These are phyloP conservation scores for Aciculosporium take DNA, from an alignment of 2,329 filamentous ascomycete species.

Conservation along the genomic window DNA sequence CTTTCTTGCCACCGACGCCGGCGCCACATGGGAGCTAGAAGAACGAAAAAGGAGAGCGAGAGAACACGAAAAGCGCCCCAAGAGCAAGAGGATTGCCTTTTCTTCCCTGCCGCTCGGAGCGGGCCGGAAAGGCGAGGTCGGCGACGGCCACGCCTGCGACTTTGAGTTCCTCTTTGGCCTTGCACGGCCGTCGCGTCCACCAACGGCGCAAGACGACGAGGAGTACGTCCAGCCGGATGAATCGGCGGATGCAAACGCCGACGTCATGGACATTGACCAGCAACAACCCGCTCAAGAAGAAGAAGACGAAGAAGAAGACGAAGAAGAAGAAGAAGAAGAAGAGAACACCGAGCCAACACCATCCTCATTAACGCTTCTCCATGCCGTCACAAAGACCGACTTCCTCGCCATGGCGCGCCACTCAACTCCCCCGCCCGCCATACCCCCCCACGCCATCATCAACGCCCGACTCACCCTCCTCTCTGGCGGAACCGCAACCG, in stretches of 20 bases:
- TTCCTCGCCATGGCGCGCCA: constrained; percentile 17
- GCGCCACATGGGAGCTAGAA: constrained; percentile 60
- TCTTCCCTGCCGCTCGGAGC: constrained; percentile 58
- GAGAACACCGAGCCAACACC: not conserved
- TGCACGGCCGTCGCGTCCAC: constrained; percentile 5
- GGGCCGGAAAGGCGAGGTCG: constrained; percentile 67
- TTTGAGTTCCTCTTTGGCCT: constrained; percentile 54
- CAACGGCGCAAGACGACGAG: constrained; percentile 5
- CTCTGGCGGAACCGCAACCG: constrained; percentile 52
- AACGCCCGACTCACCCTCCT: constrained; percentile 55
- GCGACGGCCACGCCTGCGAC: constrained; percentile 69
- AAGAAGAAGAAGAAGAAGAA: too few relatives aligned
- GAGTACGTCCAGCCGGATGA: constrained; percentile 5
- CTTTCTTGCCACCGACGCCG: constrained; percentile 64
- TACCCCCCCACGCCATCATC: constrained; percentile 26
- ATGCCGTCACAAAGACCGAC: constrained; percentile 13
- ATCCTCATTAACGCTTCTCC: constrained; percentile 10
- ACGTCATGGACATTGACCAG: constrained; percentile 20
- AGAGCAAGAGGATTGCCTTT: constrained; percentile 68
- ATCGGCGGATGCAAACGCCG: constrained; percentile 7
- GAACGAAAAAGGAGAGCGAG: constrained; percentile 58
- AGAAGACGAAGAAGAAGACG: too few relatives aligned
- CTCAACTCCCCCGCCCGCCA: constrained; percentile 14
- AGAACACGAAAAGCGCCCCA: constrained; percentile 65
- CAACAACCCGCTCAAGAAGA: too few relatives aligned